Percentiles rank a stretch among this genome's conserved stretches.
Evolutionary conservation across 768 basidiomycete species (phyloP).

Genomic region (Amanita phalloides): DNA sequence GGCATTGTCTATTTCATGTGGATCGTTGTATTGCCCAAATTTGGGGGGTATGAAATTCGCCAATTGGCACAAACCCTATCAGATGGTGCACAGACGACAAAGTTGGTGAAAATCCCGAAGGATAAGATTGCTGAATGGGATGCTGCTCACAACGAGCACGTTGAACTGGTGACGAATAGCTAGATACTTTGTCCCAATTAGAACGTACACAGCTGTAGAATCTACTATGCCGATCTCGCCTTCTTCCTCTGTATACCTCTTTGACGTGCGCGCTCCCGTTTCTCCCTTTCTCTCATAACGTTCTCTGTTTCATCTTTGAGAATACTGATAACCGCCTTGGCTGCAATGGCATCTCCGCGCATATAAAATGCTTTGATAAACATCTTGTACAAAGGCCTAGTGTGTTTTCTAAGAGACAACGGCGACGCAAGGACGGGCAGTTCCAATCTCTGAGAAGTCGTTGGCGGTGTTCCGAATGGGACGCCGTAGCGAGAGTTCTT

Average conservation of each 20-base stretch:
- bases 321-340: conserved; percentile 42
- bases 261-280: conserved; percentile 18
- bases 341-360: conserved; percentile 42
- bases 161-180: conserved; percentile 13
- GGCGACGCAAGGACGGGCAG: conserved; percentile 27
- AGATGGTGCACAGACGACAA: conserved; percentile 21
- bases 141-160: conserved; percentile 23
- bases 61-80: conserved; percentile 31
- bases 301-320: conserved; percentile 32
- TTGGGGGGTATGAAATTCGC: conserved; percentile 32
- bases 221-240: neutral
- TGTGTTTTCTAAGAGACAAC: conserved; percentile 47
- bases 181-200: no score
- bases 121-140: conserved; percentile 22
- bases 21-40: conserved; percentile 30
- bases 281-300: conserved; percentile 20
- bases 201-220: no score
- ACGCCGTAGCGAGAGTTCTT: conserved; percentile 20
- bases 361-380: conserved; percentile 56
- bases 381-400: conserved; percentile 63
- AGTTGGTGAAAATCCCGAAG: conserved; percentile 20
- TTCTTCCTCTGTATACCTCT: conserved; percentile 22
- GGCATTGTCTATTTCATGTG: conserved; percentile 21
- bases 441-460: conserved; percentile 10
- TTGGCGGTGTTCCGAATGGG: conserved; percentile 33